Evolutionary conservation across 495 filamentous ascomycete species (phyloP), one percentile per base, ranked within the genome.

Genomic region (Xylaria sp.): DNA sequence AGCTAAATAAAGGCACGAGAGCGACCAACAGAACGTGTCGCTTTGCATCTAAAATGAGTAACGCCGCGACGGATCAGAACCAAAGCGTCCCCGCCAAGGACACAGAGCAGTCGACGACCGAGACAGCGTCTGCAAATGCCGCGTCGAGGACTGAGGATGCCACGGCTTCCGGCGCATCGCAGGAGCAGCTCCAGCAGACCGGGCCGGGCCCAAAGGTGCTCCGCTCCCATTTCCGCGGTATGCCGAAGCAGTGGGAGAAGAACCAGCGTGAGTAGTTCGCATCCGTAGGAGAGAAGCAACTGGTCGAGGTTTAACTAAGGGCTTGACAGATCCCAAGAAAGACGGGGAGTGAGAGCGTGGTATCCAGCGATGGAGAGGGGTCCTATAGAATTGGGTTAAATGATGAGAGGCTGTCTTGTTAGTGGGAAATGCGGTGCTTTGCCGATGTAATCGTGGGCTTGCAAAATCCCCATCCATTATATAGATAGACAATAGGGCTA

Each of bases 181-280:
- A 66, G 40, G 37, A 66, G 33, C 53, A 53, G 40, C 29, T 21
- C 12, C 68, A 64, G 37, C 61, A 71, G 46, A 65, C 52, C 19
- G 48, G 50, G 14, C 58, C 68, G 2, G 69, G 69, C 5, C 69
- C 69, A 4, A 71, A 58, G n/a, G 43, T 52, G 29, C 64, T 67
- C 31, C 63, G 40, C 43, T 72, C 75, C 0, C 77, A 79, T 50
- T 79, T 58, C 59, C 71, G 61, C 33, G 77, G 77, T 62, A 79
- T 79, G 77, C 77, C 77, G 58, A 72, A 58, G 19, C 77, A 79
- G 50, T 79, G 77, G 77, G 77, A 75, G 61, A 79, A 79, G 77
- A 79, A 79, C 63, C 74, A 44, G 57, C 69, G 75, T 76, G 53
- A 66, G 76, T 61, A 40, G 2, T 59, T 37, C 31, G 12, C 17